Conservation (phyloP, 768 basidiomycete species). For the Mycena galopus region DNA sequence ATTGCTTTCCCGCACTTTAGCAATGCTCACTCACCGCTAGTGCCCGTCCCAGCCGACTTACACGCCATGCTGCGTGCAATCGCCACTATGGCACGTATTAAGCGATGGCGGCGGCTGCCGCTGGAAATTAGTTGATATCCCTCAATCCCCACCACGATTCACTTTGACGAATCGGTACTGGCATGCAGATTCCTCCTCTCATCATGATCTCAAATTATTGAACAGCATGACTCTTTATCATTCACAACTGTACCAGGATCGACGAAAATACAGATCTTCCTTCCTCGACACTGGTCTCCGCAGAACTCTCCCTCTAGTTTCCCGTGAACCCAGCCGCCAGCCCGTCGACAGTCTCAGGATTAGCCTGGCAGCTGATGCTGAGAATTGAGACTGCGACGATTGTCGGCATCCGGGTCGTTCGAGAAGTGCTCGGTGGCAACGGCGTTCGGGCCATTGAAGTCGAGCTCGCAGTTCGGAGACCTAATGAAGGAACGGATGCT, state of each 20-base stretch:
- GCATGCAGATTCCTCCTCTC: no score
- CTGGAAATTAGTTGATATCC: no score
- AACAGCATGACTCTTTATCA: slow-evolving; percentile 11
- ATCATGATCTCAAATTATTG: not conserved
- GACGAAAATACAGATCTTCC: slow-evolving; percentile 12
- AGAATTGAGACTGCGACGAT: not conserved
- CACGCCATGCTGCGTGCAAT: not conserved
- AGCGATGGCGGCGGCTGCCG: not conserved
- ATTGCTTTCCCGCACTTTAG: no score
- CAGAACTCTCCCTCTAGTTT: not conserved
- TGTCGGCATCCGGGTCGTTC: slow-evolving; percentile 5
- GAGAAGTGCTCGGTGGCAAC: slow-evolving; percentile 29
- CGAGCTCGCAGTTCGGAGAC: slow-evolving; percentile 1
- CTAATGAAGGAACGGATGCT: not conserved
- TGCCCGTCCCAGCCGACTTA: not conserved
- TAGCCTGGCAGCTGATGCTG: slow-evolving; percentile 28
- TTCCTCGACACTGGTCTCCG: not conserved
- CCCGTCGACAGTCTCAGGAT: slow-evolving; percentile 22
- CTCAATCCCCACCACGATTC: not conserved
- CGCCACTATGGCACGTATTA: not conserved
- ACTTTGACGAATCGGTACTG: no score
- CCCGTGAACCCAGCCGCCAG: slow-evolving; percentile 19
- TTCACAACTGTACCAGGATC: slow-evolving; percentile 16
- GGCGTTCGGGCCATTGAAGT: not conserved
- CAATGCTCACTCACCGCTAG: no score